Conservation (phyloP, 2,329 filamentous ascomycete genomes). For the Kalaharituber pfeilii region DNA sequence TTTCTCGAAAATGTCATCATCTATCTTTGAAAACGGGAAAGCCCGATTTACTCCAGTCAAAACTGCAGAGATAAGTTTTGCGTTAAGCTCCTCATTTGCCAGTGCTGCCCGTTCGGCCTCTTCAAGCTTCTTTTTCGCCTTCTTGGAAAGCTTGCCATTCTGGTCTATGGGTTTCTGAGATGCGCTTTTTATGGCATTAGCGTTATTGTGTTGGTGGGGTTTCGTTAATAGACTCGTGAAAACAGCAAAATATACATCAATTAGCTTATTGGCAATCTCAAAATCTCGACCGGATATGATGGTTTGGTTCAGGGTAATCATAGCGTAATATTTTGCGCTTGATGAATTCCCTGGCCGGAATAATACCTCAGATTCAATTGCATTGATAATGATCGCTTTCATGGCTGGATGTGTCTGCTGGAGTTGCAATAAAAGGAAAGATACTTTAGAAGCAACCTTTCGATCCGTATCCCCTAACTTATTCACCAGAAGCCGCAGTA, state of each 20-base stretch:
- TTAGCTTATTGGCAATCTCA: slow-evolving; percentile 56
- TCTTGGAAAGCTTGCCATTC: slow-evolving; percentile 30
- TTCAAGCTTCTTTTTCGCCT: slow-evolving; percentile 23
- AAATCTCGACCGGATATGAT: slow-evolving; percentile 75
- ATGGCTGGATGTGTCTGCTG: slow-evolving; percentile 79
- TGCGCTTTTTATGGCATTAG: slow-evolving; percentile 29
- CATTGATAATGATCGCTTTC: slow-evolving; percentile 72
- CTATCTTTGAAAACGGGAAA: slow-evolving; percentile 74
- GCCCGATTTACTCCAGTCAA: slow-evolving; percentile 90
- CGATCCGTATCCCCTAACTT: slow-evolving; percentile 90
- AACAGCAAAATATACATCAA: slow-evolving; percentile 81
- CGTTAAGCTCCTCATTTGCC: slow-evolving; percentile 48
- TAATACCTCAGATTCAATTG: slow-evolving; percentile 73
- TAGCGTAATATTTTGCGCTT: slow-evolving; percentile 84
- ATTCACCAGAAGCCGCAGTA: slow-evolving; percentile 80
- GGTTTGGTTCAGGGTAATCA: slow-evolving; percentile 94
- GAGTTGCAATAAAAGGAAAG: slow-evolving; percentile 82
- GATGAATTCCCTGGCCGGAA: slow-evolving; percentile 73
- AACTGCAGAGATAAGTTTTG: slow-evolving; percentile 83
- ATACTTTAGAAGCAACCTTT: slow-evolving; percentile 86
- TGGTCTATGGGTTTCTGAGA: slow-evolving; percentile 24
- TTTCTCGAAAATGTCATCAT: slow-evolving; percentile 59
- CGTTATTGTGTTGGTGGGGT: slow-evolving; percentile 30
- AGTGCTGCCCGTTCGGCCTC: slow-evolving; percentile 21
- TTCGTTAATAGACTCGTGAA: slow-evolving; percentile 69